These are phyloP conservation scores for Arthrobotrys sinensis DNA, from an alignment of 2,329 filamentous ascomycete genomes.

Conservation along the genomic window DNA sequence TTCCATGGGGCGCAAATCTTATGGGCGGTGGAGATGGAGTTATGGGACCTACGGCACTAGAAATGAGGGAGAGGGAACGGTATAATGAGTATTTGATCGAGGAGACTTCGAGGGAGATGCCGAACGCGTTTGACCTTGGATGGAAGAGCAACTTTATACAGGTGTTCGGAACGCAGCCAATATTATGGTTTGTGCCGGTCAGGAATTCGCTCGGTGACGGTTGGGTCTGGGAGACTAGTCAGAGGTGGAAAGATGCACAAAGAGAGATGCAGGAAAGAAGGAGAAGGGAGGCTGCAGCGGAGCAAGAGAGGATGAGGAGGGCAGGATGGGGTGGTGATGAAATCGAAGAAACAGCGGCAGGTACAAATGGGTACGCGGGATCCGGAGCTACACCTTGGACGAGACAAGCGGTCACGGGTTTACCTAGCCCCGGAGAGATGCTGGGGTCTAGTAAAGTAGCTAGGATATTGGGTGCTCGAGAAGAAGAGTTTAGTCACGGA, in stretches of 20 bases:
- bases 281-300: conserved; percentile 76
- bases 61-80: conserved; percentile 76
- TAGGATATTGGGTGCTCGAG: conserved; percentile 48
- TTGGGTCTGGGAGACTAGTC: conserved; percentile 91
- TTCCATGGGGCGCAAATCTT: conserved; percentile 63
- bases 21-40: conserved; percentile 65
- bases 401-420: conserved; percentile 39
- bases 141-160: conserved; percentile 83
- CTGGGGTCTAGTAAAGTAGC: conserved; percentile 44
- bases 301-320: conserved; percentile 73
- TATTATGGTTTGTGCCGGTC: conserved; percentile 85
- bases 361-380: conserved; percentile 37
- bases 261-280: conserved; percentile 72
- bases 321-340: conserved; percentile 57
- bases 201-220: conserved; percentile 91
- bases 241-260: conserved; percentile 81
- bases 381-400: conserved; percentile 24
- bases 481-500: conserved; percentile 50
- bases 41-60: conserved; percentile 71
- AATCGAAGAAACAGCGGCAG: conserved; percentile 56
- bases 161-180: conserved; percentile 81
- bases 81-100: conserved; percentile 90
- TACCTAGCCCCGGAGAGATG: conserved; percentile 52
- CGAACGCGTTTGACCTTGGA: conserved; percentile 93
- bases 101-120: conserved; percentile 86